Base-by-base conservation (phyloP, 495 filamentous ascomycete genomes). In the Hypoxylon trugodes region DNA sequence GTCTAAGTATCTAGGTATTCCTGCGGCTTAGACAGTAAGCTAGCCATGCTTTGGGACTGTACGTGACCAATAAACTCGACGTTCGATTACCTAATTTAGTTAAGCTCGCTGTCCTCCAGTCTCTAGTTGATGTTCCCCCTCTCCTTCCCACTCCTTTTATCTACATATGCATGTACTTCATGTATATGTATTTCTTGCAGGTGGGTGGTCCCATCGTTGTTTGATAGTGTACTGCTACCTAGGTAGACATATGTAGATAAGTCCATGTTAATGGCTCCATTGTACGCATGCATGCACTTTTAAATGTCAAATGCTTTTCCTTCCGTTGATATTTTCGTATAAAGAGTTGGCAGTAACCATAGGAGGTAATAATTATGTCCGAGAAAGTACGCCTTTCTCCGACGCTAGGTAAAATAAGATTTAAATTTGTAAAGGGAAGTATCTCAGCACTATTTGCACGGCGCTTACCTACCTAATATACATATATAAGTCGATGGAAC, bases 151-250 rank as follows among this genome's bases (percentile, higher is more conserved):
- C 35, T 47, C 43, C 54, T 35, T 33, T 12, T n/a, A 28, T 10
- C 6, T 26, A 25, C 21, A n/a, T 50, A 16, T 7, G 6, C 36
- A 56, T 51, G 46, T 59, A 48, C 56, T 28, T 59, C 47, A 38
- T 21, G 13, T 48, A 50, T 42, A 50, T 60, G 57, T 47, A 37
- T 61, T 60, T 60, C 56, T 51, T 61, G 62, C 62, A 66, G 51
- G 53, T 57, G 45, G 52, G 47, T 66, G 51, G 47, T 16, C 57
- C 63, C 63, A 61, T 57, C 46, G 45, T 61, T 57, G 63, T 57
- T 61, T 61, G 57, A 61, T 56, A 40, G 28, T 15, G 43, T n/a
- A 26, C 28, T 52, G 24, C 28, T 30, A 10, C n/a, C n/a, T 30
- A 30, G 35, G 24, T 61, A 61, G 57, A 40, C 36, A 59, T 26